phyloP scores from a whole-genome alignment of 2,329 filamentous ascomycete genomes.

The Paraconiothyrium sp. region DNA sequence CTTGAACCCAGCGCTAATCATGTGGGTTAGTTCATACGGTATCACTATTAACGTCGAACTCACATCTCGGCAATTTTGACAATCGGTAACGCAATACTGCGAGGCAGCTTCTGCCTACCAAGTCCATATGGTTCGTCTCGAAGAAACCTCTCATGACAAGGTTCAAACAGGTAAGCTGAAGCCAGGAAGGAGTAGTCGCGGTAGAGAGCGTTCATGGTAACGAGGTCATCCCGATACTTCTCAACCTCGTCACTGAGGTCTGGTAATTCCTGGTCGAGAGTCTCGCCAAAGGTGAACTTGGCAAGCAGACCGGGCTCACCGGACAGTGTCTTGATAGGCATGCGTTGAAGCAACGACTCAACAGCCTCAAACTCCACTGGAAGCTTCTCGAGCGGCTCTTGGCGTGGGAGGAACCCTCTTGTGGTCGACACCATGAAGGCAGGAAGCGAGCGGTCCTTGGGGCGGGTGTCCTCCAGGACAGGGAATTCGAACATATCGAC shows the following conservation, averaged over 20 bases:
- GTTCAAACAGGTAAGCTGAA: slow-evolving; percentile 89
- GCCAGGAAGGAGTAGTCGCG: slow-evolving; percentile 92
- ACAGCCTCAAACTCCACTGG: slow-evolving; percentile 78
- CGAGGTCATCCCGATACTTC: slow-evolving; percentile 75
- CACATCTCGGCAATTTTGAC: slow-evolving; percentile 86
- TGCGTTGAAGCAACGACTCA: slow-evolving; percentile 75
- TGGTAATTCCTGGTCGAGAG: slow-evolving; percentile 77
- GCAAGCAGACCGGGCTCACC: slow-evolving; percentile 83
- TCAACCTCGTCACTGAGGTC: slow-evolving; percentile 80
- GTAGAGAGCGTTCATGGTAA: slow-evolving; percentile 85
- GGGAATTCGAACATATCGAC: slow-evolving; percentile 59
- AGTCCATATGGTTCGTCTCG: slow-evolving; percentile 79
- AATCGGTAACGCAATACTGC: slow-evolving; percentile 80
- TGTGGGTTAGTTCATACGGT: slow-evolving; percentile 30
- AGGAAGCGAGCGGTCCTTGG: slow-evolving; percentile 70
- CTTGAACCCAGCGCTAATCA: slow-evolving; percentile 73
- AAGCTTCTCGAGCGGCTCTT: slow-evolving; percentile 61
- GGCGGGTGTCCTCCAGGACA: slow-evolving; percentile 70
- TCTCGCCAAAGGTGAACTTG: slow-evolving; percentile 75
- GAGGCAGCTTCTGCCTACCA: slow-evolving; percentile 76
- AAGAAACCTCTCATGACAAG: slow-evolving; percentile 79
- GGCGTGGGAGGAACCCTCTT: slow-evolving; percentile 76
- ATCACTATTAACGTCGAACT: slow-evolving; percentile 53
- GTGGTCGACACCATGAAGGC: slow-evolving; percentile 83
- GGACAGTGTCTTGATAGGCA: slow-evolving; percentile 79